phyloP scores from a whole-genome alignment of 2,329 filamentous ascomycete genomes.

The Lecanoromycetidae sp. region DNA sequence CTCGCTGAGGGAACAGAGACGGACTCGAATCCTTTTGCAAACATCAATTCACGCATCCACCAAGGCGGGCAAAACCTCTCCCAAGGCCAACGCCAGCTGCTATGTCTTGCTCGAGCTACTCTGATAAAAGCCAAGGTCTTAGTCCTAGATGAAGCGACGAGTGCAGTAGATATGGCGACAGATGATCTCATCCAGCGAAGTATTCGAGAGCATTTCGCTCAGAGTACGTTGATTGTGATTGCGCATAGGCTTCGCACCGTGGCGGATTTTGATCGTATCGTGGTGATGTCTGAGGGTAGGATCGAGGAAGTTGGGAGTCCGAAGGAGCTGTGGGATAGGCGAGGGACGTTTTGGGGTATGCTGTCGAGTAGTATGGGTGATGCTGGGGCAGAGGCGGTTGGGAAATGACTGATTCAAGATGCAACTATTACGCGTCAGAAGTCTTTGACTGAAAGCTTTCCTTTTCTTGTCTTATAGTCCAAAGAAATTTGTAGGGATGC shows the following conservation, averaged over 20 bases:
- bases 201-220: conserved; percentile 60
- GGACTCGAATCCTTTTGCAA: conserved; percentile 16
- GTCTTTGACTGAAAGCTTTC: too few relatives aligned
- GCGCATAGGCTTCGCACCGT: conserved; percentile 66
- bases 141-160: conserved; percentile 70
- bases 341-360: conserved; percentile 48
- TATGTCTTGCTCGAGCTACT: conserved; percentile 62
- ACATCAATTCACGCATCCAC: conserved; percentile 52
- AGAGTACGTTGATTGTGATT: conserved; percentile 59
- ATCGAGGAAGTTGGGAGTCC: conserved; percentile 60
- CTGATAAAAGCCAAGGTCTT: conserved; percentile 62
- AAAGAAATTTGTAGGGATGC: too few relatives aligned
- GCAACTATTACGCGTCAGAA: too few relatives aligned
- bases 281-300: conserved; percentile 56
- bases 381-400: too few relatives aligned
- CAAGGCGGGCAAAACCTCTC: conserved; percentile 67
- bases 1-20: conserved; percentile 27
- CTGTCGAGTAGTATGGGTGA: too few relatives aligned
- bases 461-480: too few relatives aligned
- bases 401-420: too few relatives aligned
- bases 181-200: conserved; percentile 61
- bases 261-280: conserved; percentile 61
- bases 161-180: conserved; percentile 65
- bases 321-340: conserved; percentile 36
- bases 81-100: conserved; percentile 63